Evolutionary conservation across 192 early-diverging fungal species (phyloP), one percentile per base, ranked within the genome.

Genomic region (Mortierella alpina): DNA sequence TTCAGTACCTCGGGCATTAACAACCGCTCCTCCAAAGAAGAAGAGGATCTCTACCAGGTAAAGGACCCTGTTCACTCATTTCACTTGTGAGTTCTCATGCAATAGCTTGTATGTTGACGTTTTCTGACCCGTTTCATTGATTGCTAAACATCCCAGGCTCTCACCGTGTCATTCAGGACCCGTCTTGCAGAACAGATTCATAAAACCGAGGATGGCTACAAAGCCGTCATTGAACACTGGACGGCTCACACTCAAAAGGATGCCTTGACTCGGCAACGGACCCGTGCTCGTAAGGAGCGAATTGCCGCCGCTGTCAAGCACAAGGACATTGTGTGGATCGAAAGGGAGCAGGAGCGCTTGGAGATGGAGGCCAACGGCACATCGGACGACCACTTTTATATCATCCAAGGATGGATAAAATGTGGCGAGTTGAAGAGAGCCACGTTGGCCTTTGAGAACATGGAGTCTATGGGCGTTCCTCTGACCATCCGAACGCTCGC

Each of bases 21-120:
- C 13, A 50, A 66, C 20, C 40, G 53, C n/a, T 66, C 57, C 13
- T 63, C 70, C 0, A 72, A 80, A 47, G 77, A 80, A 55, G 77
- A 80, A 47, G 70, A 80, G 5, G 77, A 80, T 22, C 59, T 80
- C 10, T 80, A 80, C 49, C 77, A 80, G 77, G 77, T 68, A 68
- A 40, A 45, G 48, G 22, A 55, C 45, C 47, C 55, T 2, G 5
- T 14, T 53, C 18, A 22, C 9, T 45, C 55, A 5, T 15, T 52
- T 17, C 15, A 14, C 9, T 31, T 9, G 13, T 22, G 13, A n/a
- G 14, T 20, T 31, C 15, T 66, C 40, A 31, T 20, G 52, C 4
- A 20, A 11, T 67, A 12, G 11, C 17, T 17, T 44, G 5, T 5
- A n/a, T 6, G 47, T 1, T 20, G 4, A 11, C 13, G 2, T 11